Percentiles rank a stretch among this genome's conserved stretches.
Conservation (phyloP, 2,329 filamentous ascomycete genomes). For the Sporothrix variecibatus region DNA sequence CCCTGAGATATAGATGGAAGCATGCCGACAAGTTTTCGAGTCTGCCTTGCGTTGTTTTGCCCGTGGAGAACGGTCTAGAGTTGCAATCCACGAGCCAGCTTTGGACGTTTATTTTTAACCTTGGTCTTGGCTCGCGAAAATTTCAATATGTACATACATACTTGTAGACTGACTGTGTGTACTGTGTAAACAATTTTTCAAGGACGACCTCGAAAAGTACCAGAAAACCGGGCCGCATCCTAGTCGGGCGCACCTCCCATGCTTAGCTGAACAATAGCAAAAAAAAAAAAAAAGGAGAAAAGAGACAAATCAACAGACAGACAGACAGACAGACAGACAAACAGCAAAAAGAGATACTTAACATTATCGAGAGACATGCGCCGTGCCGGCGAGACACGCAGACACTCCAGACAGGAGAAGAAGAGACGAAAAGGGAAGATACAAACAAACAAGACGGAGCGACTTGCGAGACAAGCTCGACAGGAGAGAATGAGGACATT, state of each 20-base stretch:
- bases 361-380: neutral
- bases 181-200: neutral
- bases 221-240: slow-evolving; percentile 8
- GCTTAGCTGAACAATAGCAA: neutral
- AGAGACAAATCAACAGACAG: neutral
- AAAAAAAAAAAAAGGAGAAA: neutral
- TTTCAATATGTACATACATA: neutral
- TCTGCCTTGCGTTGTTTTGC: slow-evolving; percentile 14
- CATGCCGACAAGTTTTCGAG: neutral
- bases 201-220: neutral
- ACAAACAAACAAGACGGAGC: neutral
- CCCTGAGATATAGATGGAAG: neutral
- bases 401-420: neutral
- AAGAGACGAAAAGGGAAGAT: neutral
- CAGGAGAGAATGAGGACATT: neutral
- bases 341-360: neutral
- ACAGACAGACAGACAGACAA: neutral
- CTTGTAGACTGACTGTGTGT: no score
- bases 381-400: neutral
- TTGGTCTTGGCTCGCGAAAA: neutral
- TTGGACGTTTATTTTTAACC: slow-evolving; percentile 6
- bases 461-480: neutral
- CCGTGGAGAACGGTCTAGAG: neutral
- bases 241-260: neutral
- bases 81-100: neutral